Percentiles rank a stretch among this genome's conserved stretches.
Evolutionary conservation across 305 asterid species (phyloP).

Genomic region (Solanum hybrid): DNA sequence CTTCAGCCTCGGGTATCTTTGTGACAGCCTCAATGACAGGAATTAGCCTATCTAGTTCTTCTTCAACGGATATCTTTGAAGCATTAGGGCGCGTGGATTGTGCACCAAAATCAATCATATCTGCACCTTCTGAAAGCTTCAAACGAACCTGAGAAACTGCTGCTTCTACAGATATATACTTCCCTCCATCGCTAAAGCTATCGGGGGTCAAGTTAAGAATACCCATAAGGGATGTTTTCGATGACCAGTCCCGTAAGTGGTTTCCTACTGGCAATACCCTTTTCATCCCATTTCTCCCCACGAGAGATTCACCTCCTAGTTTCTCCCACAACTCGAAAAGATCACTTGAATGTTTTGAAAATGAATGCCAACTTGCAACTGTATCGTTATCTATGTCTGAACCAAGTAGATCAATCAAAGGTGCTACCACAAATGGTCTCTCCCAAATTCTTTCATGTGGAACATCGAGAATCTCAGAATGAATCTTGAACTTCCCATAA

Average conservation of each 20-base stretch:
- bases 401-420: slow-evolving; percentile 71
- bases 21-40: slow-evolving; percentile 67
- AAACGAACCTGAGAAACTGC: slow-evolving; percentile 54
- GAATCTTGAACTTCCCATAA: slow-evolving; percentile 55
- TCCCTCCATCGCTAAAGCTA: slow-evolving; percentile 93
- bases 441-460: slow-evolving; percentile 94
- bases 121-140: slow-evolving; percentile 66
- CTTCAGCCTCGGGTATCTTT: slow-evolving; percentile 65
- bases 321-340: slow-evolving; percentile 69
- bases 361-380: slow-evolving; percentile 48
- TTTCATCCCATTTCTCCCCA: slow-evolving; percentile 70
- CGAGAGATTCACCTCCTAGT: slow-evolving; percentile 63
- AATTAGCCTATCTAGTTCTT: slow-evolving; percentile 68
- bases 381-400: slow-evolving; percentile 40
- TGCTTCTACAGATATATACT: slow-evolving; percentile 42
- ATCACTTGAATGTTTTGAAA: slow-evolving; percentile 38
- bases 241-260: slow-evolving; percentile 57
- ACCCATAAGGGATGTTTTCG: slow-evolving; percentile 69
- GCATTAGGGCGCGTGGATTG: slow-evolving; percentile 97
- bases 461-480: slow-evolving; percentile 51
- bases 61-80: slow-evolving; percentile 48
- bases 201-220: slow-evolving; percentile 81
- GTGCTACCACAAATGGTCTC: slow-evolving; percentile 93
- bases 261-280: slow-evolving; percentile 72
- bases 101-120: slow-evolving; percentile 84